A percentile compares a stretch with the other conserved stretches of the same genome.
Evolutionary conservation across 2,329 filamentous ascomycete species (phyloP).

Genomic region (Beauveria medogensis): DNA sequence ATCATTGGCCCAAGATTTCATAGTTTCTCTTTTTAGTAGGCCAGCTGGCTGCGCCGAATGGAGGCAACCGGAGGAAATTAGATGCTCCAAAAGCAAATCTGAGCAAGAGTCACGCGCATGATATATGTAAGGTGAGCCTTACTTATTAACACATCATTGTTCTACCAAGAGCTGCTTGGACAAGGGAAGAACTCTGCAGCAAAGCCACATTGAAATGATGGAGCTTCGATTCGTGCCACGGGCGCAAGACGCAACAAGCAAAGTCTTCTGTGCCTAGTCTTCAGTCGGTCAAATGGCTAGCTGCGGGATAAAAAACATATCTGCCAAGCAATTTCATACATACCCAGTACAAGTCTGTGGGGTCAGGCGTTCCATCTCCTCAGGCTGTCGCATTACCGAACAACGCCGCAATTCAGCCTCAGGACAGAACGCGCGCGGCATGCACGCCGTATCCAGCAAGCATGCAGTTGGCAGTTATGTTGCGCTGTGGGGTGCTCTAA

Average conservation of each 20-base stretch:
- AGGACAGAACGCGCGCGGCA: neutral
- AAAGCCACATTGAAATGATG: neutral
- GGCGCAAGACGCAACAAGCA: neutral
- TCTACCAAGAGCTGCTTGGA: neutral
- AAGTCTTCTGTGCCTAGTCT: neutral
- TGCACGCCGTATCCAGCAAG: neutral
- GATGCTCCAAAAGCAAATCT: neutral
- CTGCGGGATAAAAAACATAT: neutral
- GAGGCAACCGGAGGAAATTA: neutral
- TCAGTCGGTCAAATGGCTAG: neutral
- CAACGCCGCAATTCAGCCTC: slow-evolving; percentile 2
- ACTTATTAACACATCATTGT: neutral
- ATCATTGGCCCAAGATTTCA: neutral
- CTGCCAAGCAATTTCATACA: too few species aligned
- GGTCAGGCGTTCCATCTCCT: too few species aligned
- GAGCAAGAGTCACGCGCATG: neutral
- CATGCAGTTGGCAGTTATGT: too few species aligned
- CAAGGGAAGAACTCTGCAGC: neutral
- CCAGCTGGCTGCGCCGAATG: neutral
- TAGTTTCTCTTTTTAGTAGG: neutral
- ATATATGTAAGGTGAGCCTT: neutral
- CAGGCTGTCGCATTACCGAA: neutral
- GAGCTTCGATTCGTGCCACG: neutral
- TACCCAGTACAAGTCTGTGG: too few species aligned
- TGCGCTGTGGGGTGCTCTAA: neutral